A percentile compares a stretch with the other conserved stretches of the same genome.
phyloP scores from a whole-genome alignment of 2,329 filamentous ascomycete genomes.

The Aureobasidium sp. region DNA sequence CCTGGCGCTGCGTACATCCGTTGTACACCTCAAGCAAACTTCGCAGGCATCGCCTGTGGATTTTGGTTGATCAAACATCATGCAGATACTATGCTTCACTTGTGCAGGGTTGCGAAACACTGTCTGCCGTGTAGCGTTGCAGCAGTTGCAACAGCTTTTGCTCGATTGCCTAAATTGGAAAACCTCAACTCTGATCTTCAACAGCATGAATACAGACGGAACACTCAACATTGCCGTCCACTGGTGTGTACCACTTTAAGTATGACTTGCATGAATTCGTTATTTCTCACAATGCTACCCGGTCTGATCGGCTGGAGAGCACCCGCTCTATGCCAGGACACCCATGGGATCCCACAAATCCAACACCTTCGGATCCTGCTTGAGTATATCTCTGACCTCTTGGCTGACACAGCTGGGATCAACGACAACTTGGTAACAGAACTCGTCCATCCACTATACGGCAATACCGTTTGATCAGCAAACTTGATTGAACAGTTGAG shows the following conservation, averaged over 20 bases:
- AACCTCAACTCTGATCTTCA: not conserved
- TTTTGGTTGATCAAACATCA: not conserved
- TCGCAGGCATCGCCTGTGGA: not conserved
- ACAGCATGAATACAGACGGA: not conserved
- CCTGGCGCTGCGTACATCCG: not conserved
- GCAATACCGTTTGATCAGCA: slow-evolving; percentile 1
- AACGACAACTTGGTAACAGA: slow-evolving; percentile 80
- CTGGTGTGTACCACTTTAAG: not conserved
- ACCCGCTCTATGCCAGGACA: slow-evolving; percentile 4
- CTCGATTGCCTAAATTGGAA: not conserved
- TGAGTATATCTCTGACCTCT: slow-evolving; percentile 63
- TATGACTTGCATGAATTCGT: not conserved
- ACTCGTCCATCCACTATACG: slow-evolving; percentile 31
- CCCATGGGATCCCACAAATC: slow-evolving; percentile 45
- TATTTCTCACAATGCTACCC: not conserved
- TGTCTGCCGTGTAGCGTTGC: not conserved
- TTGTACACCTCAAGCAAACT: not conserved
- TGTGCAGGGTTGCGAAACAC: not conserved
- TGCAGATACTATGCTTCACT: not conserved
- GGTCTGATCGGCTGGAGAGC: not conserved
- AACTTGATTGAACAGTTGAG: not conserved
- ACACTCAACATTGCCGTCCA: no score
- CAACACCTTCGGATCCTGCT: slow-evolving; percentile 62
- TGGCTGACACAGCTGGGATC: slow-evolving; percentile 56
- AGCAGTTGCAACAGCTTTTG: slow-evolving; percentile 2